Evolutionary conservation across 2,329 filamentous ascomycete genomes (phyloP), one percentile per base, ranked within the genome.

Genomic region (Fusarium cyanostomum): DNA sequence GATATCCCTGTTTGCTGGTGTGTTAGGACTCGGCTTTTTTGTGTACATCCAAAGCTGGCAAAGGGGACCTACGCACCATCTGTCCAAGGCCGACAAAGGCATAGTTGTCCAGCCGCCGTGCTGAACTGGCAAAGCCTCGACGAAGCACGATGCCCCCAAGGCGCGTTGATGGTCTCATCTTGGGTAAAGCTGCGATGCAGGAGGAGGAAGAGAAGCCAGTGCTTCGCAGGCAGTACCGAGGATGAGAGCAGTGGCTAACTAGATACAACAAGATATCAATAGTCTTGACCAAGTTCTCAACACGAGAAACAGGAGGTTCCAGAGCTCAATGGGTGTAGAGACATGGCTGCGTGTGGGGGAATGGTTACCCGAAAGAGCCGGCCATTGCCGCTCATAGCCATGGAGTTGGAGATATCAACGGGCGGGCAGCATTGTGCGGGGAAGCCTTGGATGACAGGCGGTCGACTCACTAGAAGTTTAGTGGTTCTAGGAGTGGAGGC

Each of bases 71-170:
- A 8, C 79, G 27, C 75, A 87, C 84, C 85, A 88, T 88, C 62
- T 87, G 85, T 7, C 85, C 85, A 12, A 88, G 74, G 12, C 85
- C 85, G 52, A 88, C 81, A 68, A 88, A 87, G 69, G 81, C 85
- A 75, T 86, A 87, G 39, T 74, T 82, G 39, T 86, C 82, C 51
- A 82, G 69, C 56, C 81, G 75, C 26, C 76, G 71, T 10, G 80
- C 53, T 45, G 84, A 80, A 9, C 77, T 78, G 16, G 83, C 81
- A 70, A 87, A 87, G n/a, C 75, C 74, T 50, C 84, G 79, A 57
- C 76, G 76, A 62, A 80, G 79, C 56, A 72, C 70, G 34, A 74
- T 61, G 54, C 71, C 66, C 31, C 66, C 68, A 15, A 75, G 56
- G 10, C 70, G 72, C 3, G 52, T 18, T 35, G 61, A 55, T 55